Base-by-base conservation (phyloP, 371 early-diverging fungal genomes). In the Mucor sp. region DNA sequence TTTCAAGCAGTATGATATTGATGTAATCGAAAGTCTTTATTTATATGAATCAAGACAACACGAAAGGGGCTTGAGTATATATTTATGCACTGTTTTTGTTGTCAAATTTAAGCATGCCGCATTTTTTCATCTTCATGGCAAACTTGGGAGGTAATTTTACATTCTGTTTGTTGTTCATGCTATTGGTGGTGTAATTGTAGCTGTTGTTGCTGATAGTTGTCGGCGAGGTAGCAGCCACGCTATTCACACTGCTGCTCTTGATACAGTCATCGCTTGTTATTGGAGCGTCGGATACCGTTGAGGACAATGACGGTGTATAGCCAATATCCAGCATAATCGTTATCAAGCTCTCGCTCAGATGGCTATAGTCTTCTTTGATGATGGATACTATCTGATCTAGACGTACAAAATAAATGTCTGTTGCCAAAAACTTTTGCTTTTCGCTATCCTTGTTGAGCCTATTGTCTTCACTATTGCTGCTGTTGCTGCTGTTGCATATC, bases 281-380 rank as follows among this genome's bases (percentile, higher is more conserved):
- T 35, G 58, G 23, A 19, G 14, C 28, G 6, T 8, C 28, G 19
- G 21, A 15, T 14, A 39, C 23, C 6, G 50, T 11, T 30, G 62
- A n/a, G 12, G 66, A 19, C 17, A 58, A 12, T n/a, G 66, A 12
- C 17, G 56, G 43, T 41, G 50, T 27, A 30, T 85, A 87, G 8
- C 89, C 87, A 35, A 91, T 86, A 65, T 90, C 91, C 33, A 91
- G 68, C n/a, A 83, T 85, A 55, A 89, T 88, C 0, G 90, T 91
- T 68, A 89, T 90, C 64, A 91, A 69, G 19, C 82, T 88, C 55
- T 88, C 81, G 68, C 87, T 86, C 32, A 91, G 65, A 68, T 90
- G 84, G 23, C 82, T 76, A 66, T 85, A 91, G 64, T 90, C 90
- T 41, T 68, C 74, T 66, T 84, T 84, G 63, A 91, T 85, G 32